Base-by-base conservation (phyloP, 1,139 yeast species). In the Blastobotrys illinoisensis region DNA sequence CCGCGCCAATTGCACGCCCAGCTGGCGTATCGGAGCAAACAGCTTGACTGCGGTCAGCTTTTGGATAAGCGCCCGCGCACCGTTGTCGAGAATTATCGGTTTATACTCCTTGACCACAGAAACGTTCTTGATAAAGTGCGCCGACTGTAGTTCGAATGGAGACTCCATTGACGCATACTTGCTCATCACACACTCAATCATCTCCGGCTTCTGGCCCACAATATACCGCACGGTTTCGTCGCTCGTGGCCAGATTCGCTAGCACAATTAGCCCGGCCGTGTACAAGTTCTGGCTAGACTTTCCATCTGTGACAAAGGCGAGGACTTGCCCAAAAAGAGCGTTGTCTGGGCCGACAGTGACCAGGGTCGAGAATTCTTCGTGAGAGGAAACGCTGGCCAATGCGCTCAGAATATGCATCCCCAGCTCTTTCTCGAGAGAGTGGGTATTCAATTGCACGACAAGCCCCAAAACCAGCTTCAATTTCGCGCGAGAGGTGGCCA, bases 71-170 rank as follows among this genome's bases (percentile, higher is more conserved):
- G 44, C 51, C 7, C 54, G 46, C 6, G 59, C 65, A 1, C 56
- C 60, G 23, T 48, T 28, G 5, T 58, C 50, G 2, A 58, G 44
- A 9, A 59, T 56, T 14, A 23, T 49, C 1, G 20, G 36, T 3
- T 49, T 53, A 43, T 56, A 52, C 3, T 53, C 45, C 5, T 26
- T 24, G 13, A 52, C 48, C 18, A 56, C 51, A 7, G 62, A 55
- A 9, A 65, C 28, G 40, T 62, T 65, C 50, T 64, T 59, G 20
- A 65, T 54, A 47, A 66, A 45, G 54, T 64, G 68, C n/a, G 62
- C 60, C 20, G 62, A 59, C 52, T 65, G 69, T 13, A 65, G 53
- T 47, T 60, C 67, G 49, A 58, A 58, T 4, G 64, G 60, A 48
- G 56, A 44, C 23, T 51, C 40, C 56, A 60, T 54, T 13, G 14